Conservation (phyloP, 768 basidiomycete genomes). For the Calocybe gangraenosa region DNA sequence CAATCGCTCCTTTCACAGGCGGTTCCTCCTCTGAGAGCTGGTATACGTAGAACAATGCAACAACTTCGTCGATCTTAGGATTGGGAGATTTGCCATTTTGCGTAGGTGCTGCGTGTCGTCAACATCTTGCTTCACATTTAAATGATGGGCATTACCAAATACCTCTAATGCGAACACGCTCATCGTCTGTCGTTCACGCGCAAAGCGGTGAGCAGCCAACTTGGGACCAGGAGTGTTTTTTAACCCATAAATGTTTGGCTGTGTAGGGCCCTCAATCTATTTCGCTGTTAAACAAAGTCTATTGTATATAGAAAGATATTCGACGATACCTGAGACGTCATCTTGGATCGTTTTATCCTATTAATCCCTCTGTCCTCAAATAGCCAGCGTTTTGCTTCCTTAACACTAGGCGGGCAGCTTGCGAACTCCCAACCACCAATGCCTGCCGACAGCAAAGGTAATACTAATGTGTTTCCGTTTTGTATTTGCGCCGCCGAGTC, state of each 20-base stretch:
- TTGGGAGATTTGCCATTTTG: slow-evolving; percentile 57
- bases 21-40: slow-evolving; percentile 44
- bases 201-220: slow-evolving; percentile 11
- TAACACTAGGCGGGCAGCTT: slow-evolving; percentile 57
- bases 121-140: neutral
- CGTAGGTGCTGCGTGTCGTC: slow-evolving; percentile 50
- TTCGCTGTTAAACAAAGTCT: neutral
- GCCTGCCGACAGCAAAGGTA: slow-evolving; percentile 22
- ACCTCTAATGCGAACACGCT: slow-evolving; percentile 79
- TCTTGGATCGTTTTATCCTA: slow-evolving; percentile 9
- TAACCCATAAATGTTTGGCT: slow-evolving; percentile 64
- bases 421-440: slow-evolving; percentile 82
- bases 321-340: slow-evolving; percentile 43
- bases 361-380: slow-evolving; percentile 22
- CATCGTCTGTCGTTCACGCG: slow-evolving; percentile 69
- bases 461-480: neutral
- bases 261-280: slow-evolving; percentile 73
- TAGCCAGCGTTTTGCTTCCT: slow-evolving; percentile 55
- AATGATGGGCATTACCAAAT: slow-evolving; percentile 53
- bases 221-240: slow-evolving; percentile 44
- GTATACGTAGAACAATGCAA: slow-evolving; percentile 70
- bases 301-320: neutral
- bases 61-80: slow-evolving; percentile 60
- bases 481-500: slow-evolving; percentile 9
- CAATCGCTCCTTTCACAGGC: slow-evolving; percentile 47